Base-by-base conservation (phyloP, 306 rosid genomes). In the Nissolia schottii region DNA sequence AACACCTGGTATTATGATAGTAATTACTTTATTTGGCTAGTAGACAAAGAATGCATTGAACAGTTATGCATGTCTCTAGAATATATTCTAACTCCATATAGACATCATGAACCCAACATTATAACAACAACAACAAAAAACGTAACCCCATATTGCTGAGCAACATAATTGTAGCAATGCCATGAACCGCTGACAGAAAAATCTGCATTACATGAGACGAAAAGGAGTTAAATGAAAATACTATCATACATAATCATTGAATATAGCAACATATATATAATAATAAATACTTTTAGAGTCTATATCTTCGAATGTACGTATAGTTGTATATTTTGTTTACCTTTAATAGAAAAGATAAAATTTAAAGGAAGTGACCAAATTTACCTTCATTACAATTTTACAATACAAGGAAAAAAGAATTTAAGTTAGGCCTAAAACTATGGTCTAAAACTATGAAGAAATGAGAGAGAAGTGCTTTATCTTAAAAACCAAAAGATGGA, bases 21-120 rank as follows among this genome's bases (percentile, higher is more conserved):
- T n/a, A 59, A 59, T 67, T 59, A 53, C 23, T 32, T 41, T 15
- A 18, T 71, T 56, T 34, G 25, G 35, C 19, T 67, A 31, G 5
- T 63, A 31, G 84, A 80, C 84, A 80, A 74, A 68, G 80, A 51
- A 61, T 74, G 84, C 79, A 67, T 24, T 28, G 25, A 50, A 61
- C 38, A 67, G 37, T 74, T 40, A 23, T 60, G 76, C 19, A 51
- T 74, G 80, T 74, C 68, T 61, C 35, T 13, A 5, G 4, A 24
- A 48, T 38, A 34, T 32, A 59, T 41, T 16, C 25, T 56, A 15
- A 31, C 37, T 60, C 10, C 25, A 12, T 11, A 2, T 11, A 2
- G 48, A 8, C 49, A 62, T 80, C 56, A 69, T 62, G 40, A 51
- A 37, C 22, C 49, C 32, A 68, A 63, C 57, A 55, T 62, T 62